These are phyloP conservation scores for Diaporthe sp. DNA, from an alignment of 2,329 filamentous ascomycete genomes.

Conservation along the genomic window DNA sequence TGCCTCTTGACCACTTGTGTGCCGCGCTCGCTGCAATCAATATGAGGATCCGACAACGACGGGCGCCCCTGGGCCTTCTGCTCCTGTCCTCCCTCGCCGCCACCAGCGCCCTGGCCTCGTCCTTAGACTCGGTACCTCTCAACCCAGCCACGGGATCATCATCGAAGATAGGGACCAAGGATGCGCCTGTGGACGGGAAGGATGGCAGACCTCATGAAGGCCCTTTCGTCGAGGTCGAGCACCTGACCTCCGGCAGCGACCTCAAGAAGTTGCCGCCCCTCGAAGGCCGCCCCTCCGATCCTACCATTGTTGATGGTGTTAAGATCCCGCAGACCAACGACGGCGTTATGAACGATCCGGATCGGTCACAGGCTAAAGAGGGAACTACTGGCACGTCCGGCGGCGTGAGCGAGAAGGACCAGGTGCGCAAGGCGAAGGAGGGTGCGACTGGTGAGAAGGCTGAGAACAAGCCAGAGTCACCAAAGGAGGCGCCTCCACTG, in stretches of 20 bases:
- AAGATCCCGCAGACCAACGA: constrained; percentile 76
- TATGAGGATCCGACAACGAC: constrained; percentile 72
- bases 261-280: constrained; percentile 57
- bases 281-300: constrained; percentile 65
- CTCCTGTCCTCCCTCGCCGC: constrained; percentile 69
- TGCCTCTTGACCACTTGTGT: neutral
- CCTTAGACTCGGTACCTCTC: constrained; percentile 45
- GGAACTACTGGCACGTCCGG: constrained; percentile 92
- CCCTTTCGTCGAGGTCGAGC: constrained; percentile 77
- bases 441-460: constrained; percentile 73
- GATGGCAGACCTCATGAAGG: constrained; percentile 95
- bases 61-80: constrained; percentile 71
- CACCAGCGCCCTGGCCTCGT: constrained; percentile 54
- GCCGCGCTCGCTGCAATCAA: constrained; percentile 44
- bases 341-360: constrained; percentile 93
- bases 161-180: constrained; percentile 69
- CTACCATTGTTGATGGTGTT: constrained; percentile 69
- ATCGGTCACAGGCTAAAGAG: constrained; percentile 80
- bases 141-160: constrained; percentile 39
- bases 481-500: constrained; percentile 86
- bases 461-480: constrained; percentile 83
- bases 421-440: constrained; percentile 78
- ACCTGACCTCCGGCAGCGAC: constrained; percentile 51
- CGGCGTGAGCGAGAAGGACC: constrained; percentile 89
- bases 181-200: constrained; percentile 90